Evolutionary conservation across 169 alveolate genomes (phyloP).

Genomic region (Perkinsus marinus): DNA sequence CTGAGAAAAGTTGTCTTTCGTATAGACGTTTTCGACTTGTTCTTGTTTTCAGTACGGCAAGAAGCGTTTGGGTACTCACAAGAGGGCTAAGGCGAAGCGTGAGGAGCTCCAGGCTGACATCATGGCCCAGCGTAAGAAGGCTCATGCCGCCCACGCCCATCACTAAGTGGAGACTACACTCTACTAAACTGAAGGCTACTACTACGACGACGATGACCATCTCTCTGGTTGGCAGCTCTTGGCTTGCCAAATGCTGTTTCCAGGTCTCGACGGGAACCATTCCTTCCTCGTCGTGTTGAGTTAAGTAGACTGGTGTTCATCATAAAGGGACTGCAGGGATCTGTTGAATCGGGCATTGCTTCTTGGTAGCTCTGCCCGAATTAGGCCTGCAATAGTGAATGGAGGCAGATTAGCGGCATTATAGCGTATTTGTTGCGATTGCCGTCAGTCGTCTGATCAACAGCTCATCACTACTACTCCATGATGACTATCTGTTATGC

Average conservation of each 20-base stretch:
- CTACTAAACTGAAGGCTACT: background rate
- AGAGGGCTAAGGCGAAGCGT: constrained; percentile 93
- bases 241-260: background rate
- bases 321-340: background rate
- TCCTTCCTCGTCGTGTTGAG: background rate
- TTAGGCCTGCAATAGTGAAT: background rate
- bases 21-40: background rate
- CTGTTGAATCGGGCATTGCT: background rate
- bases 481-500: background rate
- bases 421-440: background rate
- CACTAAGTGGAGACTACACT: background rate
- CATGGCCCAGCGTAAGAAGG: constrained; percentile 69
- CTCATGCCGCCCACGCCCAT: constrained; percentile 13
- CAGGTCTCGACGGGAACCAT: background rate
- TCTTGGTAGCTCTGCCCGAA: background rate
- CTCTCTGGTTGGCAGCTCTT: background rate
- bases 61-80: constrained; percentile 96
- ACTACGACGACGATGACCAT: background rate
- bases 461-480: background rate
- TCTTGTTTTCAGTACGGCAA: constrained; percentile 54
- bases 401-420: background rate
- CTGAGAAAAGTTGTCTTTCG: background rate
- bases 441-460: background rate
- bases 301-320: background rate
- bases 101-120: constrained; percentile 74